A percentile compares a stretch with the other conserved stretches of the same genome.
These are phyloP conservation scores for Fragilaria crotonensis DNA, from an alignment of 108 stramenopile genomes.

Conservation along the genomic window DNA sequence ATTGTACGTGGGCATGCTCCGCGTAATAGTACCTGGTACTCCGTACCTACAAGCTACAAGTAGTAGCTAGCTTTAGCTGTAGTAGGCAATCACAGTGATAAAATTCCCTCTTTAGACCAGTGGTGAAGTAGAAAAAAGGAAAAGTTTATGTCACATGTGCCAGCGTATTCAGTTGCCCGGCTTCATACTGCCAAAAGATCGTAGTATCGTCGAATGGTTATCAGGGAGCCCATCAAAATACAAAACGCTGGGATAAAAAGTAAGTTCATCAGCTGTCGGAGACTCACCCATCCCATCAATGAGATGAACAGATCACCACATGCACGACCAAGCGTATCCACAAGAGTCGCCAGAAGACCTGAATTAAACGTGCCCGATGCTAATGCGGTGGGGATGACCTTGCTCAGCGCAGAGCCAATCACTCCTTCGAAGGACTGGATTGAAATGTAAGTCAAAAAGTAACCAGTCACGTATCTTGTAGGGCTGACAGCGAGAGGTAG, in stretches of 20 bases:
- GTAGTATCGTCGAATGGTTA: slow-evolving; percentile 41
- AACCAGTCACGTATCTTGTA: slow-evolving; percentile 44
- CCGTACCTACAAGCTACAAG: too few relatives aligned
- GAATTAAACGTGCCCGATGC: slow-evolving; percentile 86
- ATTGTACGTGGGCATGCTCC: too few relatives aligned
- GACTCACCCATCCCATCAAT: slow-evolving; percentile 39
- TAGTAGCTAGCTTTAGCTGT: too few relatives aligned
- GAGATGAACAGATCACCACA: slow-evolving; percentile 67
- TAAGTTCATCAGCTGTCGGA: slow-evolving; percentile 60
- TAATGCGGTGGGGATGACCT: slow-evolving; percentile 79
- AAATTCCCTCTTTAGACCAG: too few relatives aligned
- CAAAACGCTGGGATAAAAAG: slow-evolving; percentile 54
- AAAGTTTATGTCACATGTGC: too few relatives aligned
- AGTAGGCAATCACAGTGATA: too few relatives aligned
- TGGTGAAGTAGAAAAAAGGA: too few relatives aligned
- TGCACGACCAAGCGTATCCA: slow-evolving; percentile 61
- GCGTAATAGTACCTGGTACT: too few relatives aligned
- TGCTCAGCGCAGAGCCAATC: slow-evolving; percentile 71
- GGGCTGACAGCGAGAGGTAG: slow-evolving; percentile 42
- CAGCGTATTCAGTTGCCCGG: too few relatives aligned
- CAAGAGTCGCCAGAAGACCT: slow-evolving; percentile 63
- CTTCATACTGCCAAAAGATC: slow-evolving; percentile 61
- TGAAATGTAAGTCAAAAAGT: slow-evolving; percentile 54
- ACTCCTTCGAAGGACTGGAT: slow-evolving; percentile 75
- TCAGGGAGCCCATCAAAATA: slow-evolving; percentile 39